These are phyloP conservation scores for Stagonosporopsis tanaceti DNA, from an alignment of 2,329 filamentous ascomycete genomes.

Conservation along the genomic window DNA sequence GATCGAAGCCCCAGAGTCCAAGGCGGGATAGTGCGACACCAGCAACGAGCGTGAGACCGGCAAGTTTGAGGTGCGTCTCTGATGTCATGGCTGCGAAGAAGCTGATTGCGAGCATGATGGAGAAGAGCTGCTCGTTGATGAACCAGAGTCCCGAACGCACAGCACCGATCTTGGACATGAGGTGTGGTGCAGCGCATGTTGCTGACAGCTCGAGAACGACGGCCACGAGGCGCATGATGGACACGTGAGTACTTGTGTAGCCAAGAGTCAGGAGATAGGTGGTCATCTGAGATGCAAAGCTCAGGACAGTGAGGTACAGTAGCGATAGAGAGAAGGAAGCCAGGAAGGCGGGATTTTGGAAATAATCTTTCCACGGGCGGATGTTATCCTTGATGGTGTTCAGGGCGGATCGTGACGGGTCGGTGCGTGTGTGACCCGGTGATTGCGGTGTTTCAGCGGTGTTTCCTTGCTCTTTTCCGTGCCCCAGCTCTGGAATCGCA, in stretches of 20 bases:
- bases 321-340: conserved; percentile 67
- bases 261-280: conserved; percentile 67
- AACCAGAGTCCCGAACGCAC: conserved; percentile 76
- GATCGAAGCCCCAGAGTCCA: conserved; percentile 59
- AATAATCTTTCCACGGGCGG: conserved; percentile 53
- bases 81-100: conserved; percentile 30
- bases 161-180: conserved; percentile 60
- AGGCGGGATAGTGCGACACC: conserved; percentile 53
- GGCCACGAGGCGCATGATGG: conserved; percentile 61
- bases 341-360: conserved; percentile 64
- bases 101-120: conserved; percentile 54
- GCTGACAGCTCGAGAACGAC: conserved; percentile 66
- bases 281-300: conserved; percentile 65
- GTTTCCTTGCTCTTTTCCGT: conserved; percentile 17
- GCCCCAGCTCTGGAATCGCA: conserved; percentile 42
- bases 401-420: conserved; percentile 6
- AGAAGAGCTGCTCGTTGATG: conserved; percentile 71
- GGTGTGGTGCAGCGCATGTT: conserved; percentile 66
- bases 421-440: conserved; percentile 13
- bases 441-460: conserved; percentile 19
- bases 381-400: conserved; percentile 18
- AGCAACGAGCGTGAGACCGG: conserved; percentile 44
- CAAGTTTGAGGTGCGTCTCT: conserved; percentile 26
- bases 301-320: conserved; percentile 64
- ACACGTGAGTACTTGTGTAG: conserved; percentile 62